Evolutionary conservation across 179 eudicot species (phyloP).

Genomic region (Corrigiola litoralis): DNA sequence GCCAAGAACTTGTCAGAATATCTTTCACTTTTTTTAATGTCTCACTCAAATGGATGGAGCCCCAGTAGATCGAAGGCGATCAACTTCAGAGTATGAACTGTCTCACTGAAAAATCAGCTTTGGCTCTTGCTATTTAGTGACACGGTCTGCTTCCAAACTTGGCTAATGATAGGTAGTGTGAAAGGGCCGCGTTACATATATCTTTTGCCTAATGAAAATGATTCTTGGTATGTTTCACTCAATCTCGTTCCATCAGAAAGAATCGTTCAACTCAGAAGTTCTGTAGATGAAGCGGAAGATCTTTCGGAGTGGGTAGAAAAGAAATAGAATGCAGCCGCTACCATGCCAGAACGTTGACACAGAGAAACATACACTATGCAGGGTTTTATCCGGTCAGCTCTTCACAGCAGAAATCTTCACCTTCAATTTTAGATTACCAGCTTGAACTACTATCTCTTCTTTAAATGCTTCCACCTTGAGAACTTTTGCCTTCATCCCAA

Average conservation of each 20-base stretch:
- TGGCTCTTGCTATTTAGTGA: no score
- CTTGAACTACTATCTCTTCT: conserved; percentile 75
- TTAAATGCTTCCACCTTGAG: conserved; percentile 66
- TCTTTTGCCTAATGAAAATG: background rate
- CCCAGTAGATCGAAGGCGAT: no score
- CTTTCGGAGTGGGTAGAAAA: background rate
- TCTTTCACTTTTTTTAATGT: no score
- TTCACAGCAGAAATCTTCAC: conserved; percentile 56
- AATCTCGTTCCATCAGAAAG: conserved; percentile 3
- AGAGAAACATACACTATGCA: background rate
- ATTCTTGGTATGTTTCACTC: background rate
- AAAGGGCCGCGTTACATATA: background rate
- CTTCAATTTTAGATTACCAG: conserved; percentile 77
- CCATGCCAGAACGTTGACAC: background rate
- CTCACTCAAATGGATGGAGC: no score
- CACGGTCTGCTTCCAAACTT: no score
- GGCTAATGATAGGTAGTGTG: no score
- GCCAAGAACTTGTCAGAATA: no score
- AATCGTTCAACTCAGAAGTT: background rate
- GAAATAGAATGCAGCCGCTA: background rate
- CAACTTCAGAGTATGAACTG: no score
- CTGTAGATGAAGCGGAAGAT: background rate
- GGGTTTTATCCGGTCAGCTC: conserved; percentile 25
- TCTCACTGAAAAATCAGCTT: no score
- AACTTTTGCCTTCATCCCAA: conserved; percentile 61